These are phyloP conservation scores for Globisporangium spinosum DNA, from an alignment of 352 stramenopile species.

Conservation along the genomic window DNA sequence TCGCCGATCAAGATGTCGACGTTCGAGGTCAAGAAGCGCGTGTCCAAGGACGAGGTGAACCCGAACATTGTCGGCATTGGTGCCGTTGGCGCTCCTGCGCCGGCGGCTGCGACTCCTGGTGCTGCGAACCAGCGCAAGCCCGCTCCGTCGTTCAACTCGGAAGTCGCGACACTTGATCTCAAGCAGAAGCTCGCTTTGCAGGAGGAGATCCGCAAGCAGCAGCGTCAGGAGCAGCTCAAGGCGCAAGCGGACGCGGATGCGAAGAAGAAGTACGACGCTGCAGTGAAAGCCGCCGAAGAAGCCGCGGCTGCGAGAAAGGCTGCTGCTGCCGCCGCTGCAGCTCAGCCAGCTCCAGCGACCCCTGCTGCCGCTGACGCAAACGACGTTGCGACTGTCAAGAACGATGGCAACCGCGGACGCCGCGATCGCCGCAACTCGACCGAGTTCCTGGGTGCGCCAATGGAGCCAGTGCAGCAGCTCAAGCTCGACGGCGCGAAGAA, in stretches of 20 bases:
- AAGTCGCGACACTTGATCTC: slow-evolving; percentile 50
- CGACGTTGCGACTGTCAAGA: slow-evolving; percentile 46
- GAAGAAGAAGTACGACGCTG: slow-evolving; percentile 19
- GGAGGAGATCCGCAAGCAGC: slow-evolving; percentile 43
- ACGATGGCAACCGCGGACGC: slow-evolving; percentile 32
- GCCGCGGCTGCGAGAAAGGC: slow-evolving; percentile 19
- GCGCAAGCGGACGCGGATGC: slow-evolving; percentile 11
- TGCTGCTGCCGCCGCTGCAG: slow-evolving; percentile 5
- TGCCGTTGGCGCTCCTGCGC: slow-evolving; percentile 13
- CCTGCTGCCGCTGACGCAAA: slow-evolving; percentile 16
- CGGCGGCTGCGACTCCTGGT: background rate
- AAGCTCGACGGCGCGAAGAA: slow-evolving; percentile 66
- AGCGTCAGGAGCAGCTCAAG: slow-evolving; percentile 27
- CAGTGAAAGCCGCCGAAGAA: slow-evolving; percentile 28
- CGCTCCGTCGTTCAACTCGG: slow-evolving; percentile 36
- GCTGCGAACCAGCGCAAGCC: slow-evolving; percentile 6
- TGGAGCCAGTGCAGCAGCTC: slow-evolving; percentile 56
- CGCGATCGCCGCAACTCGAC: slow-evolving; percentile 39
- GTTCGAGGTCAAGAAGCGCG: slow-evolving; percentile 27
- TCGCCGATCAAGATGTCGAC: slow-evolving; percentile 67
- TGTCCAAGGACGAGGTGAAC: slow-evolving; percentile 16
- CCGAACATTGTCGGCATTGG: slow-evolving; percentile 18
- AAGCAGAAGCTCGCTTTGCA: slow-evolving; percentile 53
- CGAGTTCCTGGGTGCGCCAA: slow-evolving; percentile 43
- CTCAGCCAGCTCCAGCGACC: background rate